Evolutionary conservation across 2,329 filamentous ascomycete genomes (phyloP).

Genomic region (Apiospora sp.): DNA sequence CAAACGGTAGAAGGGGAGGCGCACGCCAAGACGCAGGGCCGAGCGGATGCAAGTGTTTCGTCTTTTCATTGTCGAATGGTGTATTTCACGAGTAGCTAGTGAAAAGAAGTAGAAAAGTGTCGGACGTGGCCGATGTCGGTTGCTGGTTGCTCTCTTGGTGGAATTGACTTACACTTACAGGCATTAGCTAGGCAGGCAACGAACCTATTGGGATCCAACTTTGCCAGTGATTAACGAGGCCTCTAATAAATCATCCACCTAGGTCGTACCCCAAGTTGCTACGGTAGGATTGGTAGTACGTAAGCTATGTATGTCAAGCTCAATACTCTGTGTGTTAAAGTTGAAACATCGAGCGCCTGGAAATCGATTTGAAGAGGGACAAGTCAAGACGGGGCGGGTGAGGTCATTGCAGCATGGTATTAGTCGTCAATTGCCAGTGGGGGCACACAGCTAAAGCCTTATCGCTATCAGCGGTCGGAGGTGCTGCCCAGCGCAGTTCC

Average conservation of each 20-base stretch:
- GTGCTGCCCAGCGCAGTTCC: background rate
- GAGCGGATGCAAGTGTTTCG: slow-evolving; percentile 12
- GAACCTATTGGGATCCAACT: background rate
- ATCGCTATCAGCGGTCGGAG: background rate
- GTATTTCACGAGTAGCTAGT: slow-evolving; percentile 2
- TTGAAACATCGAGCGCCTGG: background rate
- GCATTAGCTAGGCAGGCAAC: background rate
- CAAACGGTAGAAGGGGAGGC: slow-evolving; percentile 8
- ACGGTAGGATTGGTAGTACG: background rate
- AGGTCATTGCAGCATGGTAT: background rate
- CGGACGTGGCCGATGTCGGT: background rate
- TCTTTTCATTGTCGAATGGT: background rate
- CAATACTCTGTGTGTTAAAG: background rate
- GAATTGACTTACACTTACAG: background rate
- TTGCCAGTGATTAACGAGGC: background rate
- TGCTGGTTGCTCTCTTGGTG: background rate
- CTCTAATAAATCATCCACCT: background rate
- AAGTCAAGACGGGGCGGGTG: background rate
- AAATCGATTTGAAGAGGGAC: background rate
- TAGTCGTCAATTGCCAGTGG: background rate
- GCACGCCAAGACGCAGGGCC: background rate
- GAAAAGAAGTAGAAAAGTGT: background rate
- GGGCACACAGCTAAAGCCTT: background rate
- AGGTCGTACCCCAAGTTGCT: background rate
- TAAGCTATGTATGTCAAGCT: background rate